These are phyloP conservation scores for Primulina tabacum DNA, from an alignment of 257 asterid genomes.

Conservation along the genomic window DNA sequence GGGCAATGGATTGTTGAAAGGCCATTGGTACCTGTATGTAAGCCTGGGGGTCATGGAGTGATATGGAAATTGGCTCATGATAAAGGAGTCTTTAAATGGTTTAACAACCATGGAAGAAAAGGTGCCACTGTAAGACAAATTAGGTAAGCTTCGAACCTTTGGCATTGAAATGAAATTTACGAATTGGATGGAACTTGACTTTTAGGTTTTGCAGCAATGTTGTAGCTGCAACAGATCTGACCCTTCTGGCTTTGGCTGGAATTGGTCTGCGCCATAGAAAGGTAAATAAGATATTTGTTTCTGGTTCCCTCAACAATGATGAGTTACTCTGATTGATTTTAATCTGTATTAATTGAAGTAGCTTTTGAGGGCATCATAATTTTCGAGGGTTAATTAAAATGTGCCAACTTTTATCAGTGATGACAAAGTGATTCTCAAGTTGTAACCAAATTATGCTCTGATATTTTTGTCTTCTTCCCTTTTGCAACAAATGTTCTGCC, in stretches of 20 bases:
- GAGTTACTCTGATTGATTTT: constrained; percentile 12
- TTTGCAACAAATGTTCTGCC: constrained; percentile 17
- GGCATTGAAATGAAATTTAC: constrained; percentile 18
- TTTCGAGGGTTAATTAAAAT: constrained; percentile 6
- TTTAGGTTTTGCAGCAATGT: constrained; percentile 75
- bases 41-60: constrained; percentile 99
- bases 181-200: constrained; percentile 35
- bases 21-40: constrained; percentile 75
- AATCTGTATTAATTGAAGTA: constrained; percentile 15
- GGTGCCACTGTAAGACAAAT: constrained; percentile 98
- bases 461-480: background rate
- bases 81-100: constrained; percentile 93
- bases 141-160: constrained; percentile 49
- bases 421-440: constrained; percentile 9
- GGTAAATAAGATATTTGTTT: constrained; percentile 46
- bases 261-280: constrained; percentile 81
- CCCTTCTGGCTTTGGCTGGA: constrained; percentile 93
- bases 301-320: constrained; percentile 20
- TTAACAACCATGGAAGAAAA: constrained; percentile 64
- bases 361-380: background rate
- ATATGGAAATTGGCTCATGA: constrained; percentile 98
- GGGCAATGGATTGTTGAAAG: constrained; percentile 79
- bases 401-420: background rate
- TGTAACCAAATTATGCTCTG: constrained; percentile 10
- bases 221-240: constrained; percentile 96